A percentile compares a stretch with the other conserved stretches of the same genome.
phyloP scores from a whole-genome alignment of 73 alveolate genomes.

The Tetrahymena malaccensis region DNA sequence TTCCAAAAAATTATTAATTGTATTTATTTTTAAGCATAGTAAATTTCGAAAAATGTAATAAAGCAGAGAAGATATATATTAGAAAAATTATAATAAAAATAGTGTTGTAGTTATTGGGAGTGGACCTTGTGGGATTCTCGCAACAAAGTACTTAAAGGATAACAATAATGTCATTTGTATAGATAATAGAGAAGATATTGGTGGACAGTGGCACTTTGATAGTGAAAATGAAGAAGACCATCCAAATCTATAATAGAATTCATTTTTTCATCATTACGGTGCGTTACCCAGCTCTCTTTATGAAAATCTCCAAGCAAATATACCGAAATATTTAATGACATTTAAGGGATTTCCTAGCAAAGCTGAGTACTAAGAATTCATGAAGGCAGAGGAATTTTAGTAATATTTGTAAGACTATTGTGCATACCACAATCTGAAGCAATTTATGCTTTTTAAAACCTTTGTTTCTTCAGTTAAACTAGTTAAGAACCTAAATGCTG shows the following conservation, averaged over 20 bases:
- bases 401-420: neutral
- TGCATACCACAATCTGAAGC: neutral
- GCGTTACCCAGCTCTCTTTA: neutral
- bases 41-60: neutral
- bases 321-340: neutral
- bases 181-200: neutral
- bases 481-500: neutral
- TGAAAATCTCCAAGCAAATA: neutral
- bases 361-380: neutral
- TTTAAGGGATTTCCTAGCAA: neutral
- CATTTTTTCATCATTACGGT: neutral
- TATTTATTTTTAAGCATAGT: too few relatives aligned
- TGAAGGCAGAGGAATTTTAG: neutral
- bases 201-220: neutral
- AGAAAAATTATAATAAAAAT: neutral
- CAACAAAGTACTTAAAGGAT: neutral
- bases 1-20: too few relatives aligned
- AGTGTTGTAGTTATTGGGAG: neutral
- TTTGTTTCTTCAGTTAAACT: neutral
- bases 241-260: neutral
- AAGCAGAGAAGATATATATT: neutral
- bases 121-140: neutral
- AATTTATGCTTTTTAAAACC: neutral
- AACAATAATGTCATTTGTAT: neutral
- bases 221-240: neutral